phyloP scores from a whole-genome alignment of 129 eudicot species.

The Logfia minima region DNA sequence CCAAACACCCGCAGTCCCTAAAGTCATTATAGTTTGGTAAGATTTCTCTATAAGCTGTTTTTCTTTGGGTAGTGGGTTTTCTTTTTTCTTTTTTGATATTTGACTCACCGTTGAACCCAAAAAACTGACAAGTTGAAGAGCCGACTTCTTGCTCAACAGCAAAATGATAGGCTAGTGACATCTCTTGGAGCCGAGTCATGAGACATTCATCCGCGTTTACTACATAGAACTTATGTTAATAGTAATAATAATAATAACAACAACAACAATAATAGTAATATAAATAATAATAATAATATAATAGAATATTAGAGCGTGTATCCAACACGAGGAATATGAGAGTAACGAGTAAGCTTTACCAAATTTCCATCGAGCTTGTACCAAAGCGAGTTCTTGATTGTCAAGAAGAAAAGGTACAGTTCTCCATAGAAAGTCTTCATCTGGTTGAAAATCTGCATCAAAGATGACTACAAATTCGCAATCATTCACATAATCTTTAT shows the following conservation, averaged over 20 bases:
- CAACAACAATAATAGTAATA: too few relatives aligned
- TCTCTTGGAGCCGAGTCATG: slow-evolving; percentile 85
- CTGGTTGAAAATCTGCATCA: slow-evolving; percentile 94
- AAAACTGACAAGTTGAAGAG: slow-evolving; percentile 73
- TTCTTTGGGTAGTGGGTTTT: not conserved
- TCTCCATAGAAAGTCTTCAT: slow-evolving; percentile 66
- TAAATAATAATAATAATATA: not conserved
- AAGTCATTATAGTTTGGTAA: slow-evolving; percentile 5
- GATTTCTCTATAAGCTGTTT: slow-evolving; percentile 8
- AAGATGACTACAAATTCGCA: slow-evolving; percentile 74
- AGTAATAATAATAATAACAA: not conserved
- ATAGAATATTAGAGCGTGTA: not conserved
- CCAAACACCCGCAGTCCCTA: slow-evolving; percentile 94
- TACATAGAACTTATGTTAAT: slow-evolving; percentile 27
- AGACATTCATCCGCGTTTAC: slow-evolving; percentile 82
- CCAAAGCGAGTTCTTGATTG: slow-evolving; percentile 73
- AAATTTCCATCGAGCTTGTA: slow-evolving; percentile 92
- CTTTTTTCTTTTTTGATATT: not conserved
- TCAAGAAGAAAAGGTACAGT: slow-evolving; percentile 70
- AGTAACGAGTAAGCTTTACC: slow-evolving; percentile 44
- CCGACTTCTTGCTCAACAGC: slow-evolving; percentile 89
- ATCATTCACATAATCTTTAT: slow-evolving; percentile 62
- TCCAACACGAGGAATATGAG: not conserved
- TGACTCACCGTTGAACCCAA: slow-evolving; percentile 77
- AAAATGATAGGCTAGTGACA: slow-evolving; percentile 87